phyloP scores from a whole-genome alignment of 108 stramenopile species.

The Cyclotella atomus region DNA sequence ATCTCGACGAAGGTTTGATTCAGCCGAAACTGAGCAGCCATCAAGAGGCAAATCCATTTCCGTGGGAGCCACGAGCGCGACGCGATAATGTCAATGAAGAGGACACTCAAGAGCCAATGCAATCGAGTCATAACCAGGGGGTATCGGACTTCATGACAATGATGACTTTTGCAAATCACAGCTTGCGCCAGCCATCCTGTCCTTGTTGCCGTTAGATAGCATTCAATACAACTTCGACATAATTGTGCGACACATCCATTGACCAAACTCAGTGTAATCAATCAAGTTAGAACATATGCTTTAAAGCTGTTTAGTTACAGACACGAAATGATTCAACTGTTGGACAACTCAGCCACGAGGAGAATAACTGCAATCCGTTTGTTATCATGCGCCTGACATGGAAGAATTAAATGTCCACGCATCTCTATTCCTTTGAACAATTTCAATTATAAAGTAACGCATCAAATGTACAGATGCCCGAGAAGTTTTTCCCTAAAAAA shows the following conservation, averaged over 20 bases:
- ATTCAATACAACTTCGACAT: neutral
- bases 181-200: neutral
- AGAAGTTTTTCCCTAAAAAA: neutral
- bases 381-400: neutral
- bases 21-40: neutral
- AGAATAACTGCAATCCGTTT: no score
- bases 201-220: neutral
- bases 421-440: slow-evolving; percentile 8
- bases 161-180: slow-evolving; percentile 10
- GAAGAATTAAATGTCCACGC: no score
- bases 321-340: no score
- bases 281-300: no score
- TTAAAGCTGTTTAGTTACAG: no score
- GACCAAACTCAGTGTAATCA: no score
- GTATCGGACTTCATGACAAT: neutral
- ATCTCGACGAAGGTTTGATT: neutral
- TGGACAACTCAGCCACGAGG: no score
- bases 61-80: slow-evolving; percentile 7
- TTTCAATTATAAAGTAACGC: neutral
- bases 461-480: neutral
- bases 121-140: neutral
- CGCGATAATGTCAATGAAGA: no score
- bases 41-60: neutral
- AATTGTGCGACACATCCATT: no score
- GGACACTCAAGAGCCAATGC: neutral